Percentiles rank a stretch among this genome's conserved stretches.
These are phyloP conservation scores for Ceratopteris richardii DNA, from an alignment of 75 land plant genomes.

Conservation along the genomic window DNA sequence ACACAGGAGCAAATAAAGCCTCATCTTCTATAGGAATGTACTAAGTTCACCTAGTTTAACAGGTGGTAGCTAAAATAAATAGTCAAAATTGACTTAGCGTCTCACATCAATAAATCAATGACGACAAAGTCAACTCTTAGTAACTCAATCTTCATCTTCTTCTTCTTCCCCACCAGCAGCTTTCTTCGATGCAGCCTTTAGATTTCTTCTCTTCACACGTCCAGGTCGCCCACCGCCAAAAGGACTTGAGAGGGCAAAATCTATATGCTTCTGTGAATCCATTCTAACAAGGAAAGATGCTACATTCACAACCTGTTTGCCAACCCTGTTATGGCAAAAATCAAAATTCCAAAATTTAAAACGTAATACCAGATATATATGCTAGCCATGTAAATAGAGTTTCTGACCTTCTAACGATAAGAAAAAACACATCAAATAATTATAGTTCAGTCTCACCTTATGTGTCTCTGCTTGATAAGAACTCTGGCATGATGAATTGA, in stretches of 20 bases:
- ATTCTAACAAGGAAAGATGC: slow-evolving; percentile 70
- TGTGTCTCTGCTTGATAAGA: slow-evolving; percentile 64
- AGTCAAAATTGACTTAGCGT: no score
- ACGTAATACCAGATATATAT: no score
- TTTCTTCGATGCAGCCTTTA: slow-evolving; percentile 78
- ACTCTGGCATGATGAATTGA: slow-evolving; percentile 74
- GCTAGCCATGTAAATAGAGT: no score
- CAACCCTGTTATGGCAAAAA: slow-evolving; percentile 56
- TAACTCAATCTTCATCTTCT: slow-evolving; percentile 64
- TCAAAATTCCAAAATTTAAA: not conserved
- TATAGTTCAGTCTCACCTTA: no score
- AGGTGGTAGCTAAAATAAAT: no score
- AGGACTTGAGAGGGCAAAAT: slow-evolving; percentile 66
- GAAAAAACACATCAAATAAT: not conserved
- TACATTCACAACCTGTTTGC: slow-evolving; percentile 63
- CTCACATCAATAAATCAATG: no score
- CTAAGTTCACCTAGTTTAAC: no score
- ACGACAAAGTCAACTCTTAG: no score
- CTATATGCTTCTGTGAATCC: slow-evolving; percentile 77
- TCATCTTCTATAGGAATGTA: no score
- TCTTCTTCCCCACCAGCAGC: slow-evolving; percentile 75
- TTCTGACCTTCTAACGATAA: not conserved
- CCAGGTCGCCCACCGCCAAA: slow-evolving; percentile 77
- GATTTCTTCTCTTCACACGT: slow-evolving; percentile 75
- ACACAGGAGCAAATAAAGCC: no score